Evolutionary conservation across 208 protist species (phyloP), one percentile per base, ranked within the genome.

Genomic region (Leishmania guyanensis): DNA sequence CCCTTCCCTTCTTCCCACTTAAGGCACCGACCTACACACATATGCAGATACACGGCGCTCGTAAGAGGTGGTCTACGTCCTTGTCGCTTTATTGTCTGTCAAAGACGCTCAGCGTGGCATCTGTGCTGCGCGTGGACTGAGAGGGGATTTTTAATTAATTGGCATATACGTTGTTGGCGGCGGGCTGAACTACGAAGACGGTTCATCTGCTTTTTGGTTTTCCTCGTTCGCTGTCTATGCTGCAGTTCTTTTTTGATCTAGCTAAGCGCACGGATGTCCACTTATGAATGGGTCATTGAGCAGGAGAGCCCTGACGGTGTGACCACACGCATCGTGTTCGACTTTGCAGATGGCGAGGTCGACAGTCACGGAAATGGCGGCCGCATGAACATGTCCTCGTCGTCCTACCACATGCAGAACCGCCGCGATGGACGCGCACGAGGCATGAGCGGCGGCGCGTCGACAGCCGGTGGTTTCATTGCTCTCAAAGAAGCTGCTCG

Each of bases 271-370:
- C 22, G 3, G n/a, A 86, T 88, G 84, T 88, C 84, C 5, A 53
- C 79, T 6, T 88, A 84, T 56, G 79, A 88, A 80, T 90, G 87
- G 83, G 81, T 92, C 14, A 87, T 91, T 53, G 85, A 91, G 64
- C 83, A 87, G 16, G 84, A 84, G n/a, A 78, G 77, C 46, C 22
- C 78, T 17, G 79, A 85, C 62, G 83, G 83, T 20, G 81, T 91
- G 46, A 89, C 83, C 0, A 83, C 86, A n/a, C 79, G 66, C n/a
- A 77, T 89, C 46, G 75, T 89, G 66, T 79, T 89, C 64, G 86
- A 86, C 60, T 82, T 82, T 14, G 77, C 81, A 8, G 81, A 80
- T 43, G 75, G 2, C 36, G 75, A 76, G 22, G 56, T 10, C 9
- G 81, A 66, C 53, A 53, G 50, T 20, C 62, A 82, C 50, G 74